Evolutionary conservation across 75 land plant species (phyloP).

Genomic region (Pinus albicaulis): DNA sequence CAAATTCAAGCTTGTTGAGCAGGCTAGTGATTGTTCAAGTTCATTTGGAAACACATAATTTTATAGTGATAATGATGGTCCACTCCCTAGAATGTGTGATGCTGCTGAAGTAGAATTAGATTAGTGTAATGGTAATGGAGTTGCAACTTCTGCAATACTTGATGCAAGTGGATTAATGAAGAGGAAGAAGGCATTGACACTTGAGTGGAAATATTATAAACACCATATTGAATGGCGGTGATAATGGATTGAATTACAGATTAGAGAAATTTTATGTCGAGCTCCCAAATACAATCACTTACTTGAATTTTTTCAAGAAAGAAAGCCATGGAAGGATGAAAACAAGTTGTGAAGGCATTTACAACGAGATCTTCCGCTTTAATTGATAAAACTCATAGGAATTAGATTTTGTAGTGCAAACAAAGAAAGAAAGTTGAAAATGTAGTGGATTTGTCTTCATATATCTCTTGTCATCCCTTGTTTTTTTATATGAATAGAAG

Average conservation of each 20-base stretch:
- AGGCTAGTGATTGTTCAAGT: constrained; percentile 49
- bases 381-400: neutral
- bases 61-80: constrained; percentile 14
- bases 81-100: constrained; percentile 1
- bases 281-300: constrained; percentile 20
- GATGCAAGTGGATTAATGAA: constrained; percentile 2
- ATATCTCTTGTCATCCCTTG: constrained; percentile 44
- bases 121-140: constrained; percentile 38
- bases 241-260: constrained; percentile 33
- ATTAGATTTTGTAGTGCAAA: constrained; percentile 19
- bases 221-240: constrained; percentile 61
- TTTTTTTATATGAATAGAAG: constrained; percentile 50
- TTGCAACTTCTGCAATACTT: constrained; percentile 20
- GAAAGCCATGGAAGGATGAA: constrained; percentile 9
- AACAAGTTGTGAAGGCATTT: neutral
- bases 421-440: constrained; percentile 32
- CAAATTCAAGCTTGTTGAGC: constrained; percentile 18
- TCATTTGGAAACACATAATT: constrained; percentile 28
- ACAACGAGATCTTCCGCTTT: constrained; percentile 3
- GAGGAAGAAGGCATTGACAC: too few species aligned
- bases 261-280: constrained; percentile 21
- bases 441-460: constrained; percentile 14
- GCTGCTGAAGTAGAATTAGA: constrained; percentile 34
- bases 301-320: too few species aligned
- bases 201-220: too few species aligned